phyloP scores from a whole-genome alignment of 1,284 basidiomycete species.

The Pseudozyma pruni region DNA sequence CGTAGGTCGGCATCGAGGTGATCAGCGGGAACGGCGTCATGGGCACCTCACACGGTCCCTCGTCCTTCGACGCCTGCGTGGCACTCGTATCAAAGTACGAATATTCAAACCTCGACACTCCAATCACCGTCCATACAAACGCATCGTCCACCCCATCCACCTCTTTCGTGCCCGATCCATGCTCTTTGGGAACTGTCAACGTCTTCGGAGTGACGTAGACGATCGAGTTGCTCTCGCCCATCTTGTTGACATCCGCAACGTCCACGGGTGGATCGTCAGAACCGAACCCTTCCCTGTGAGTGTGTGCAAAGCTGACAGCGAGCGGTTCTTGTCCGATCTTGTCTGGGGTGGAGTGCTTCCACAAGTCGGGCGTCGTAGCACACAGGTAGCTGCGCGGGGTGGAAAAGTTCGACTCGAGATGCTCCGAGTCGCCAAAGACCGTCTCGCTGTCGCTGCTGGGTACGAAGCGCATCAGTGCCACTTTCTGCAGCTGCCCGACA shows the following conservation, averaged over 20 bases:
- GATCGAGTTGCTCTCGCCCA: constrained; percentile 78
- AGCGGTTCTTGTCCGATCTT: constrained; percentile 25
- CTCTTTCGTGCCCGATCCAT: constrained; percentile 74
- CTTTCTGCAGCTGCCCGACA: constrained; percentile 95
- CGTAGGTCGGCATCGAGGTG: constrained; percentile 81
- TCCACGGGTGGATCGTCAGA: constrained; percentile 67
- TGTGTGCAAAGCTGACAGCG: constrained; percentile 75
- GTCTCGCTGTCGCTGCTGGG: constrained; percentile 43
- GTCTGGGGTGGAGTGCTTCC: constrained; percentile 23
- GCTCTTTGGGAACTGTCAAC: constrained; percentile 77
- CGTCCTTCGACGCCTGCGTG: constrained; percentile 78
- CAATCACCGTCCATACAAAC: constrained; percentile 93
- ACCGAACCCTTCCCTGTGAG: constrained; percentile 82
- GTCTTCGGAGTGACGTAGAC: constrained; percentile 80
- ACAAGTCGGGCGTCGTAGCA: constrained; percentile 14
- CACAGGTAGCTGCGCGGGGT: constrained; percentile 47
- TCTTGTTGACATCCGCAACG: constrained; percentile 70
- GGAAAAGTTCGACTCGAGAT: constrained; percentile 49
- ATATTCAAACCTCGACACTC: constrained; percentile 91
- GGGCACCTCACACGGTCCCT: constrained; percentile 69
- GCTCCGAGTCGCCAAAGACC: constrained; percentile 40
- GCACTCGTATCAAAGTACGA: constrained; percentile 91
- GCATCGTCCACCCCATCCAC: constrained; percentile 92
- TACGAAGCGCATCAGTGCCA: constrained; percentile 81
- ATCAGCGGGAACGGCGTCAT: constrained; percentile 88